phyloP scores from a whole-genome alignment of 192 early-diverging fungal species.

The Coemansia sp. region DNA sequence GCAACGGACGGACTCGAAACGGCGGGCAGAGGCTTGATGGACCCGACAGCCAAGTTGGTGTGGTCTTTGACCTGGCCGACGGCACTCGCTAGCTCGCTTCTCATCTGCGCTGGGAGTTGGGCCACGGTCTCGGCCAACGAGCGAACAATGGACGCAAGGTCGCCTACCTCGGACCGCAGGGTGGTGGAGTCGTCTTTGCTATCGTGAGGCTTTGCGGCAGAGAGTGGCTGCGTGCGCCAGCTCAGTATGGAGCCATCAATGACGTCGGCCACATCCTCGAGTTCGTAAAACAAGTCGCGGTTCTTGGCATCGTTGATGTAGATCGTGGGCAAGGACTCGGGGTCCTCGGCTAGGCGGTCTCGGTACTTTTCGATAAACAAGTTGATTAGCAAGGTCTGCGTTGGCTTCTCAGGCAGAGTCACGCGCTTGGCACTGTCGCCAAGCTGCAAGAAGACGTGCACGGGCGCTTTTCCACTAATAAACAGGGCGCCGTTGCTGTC shows the following conservation, averaged over 20 bases:
- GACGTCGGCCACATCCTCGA: slow-evolving; percentile 64
- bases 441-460: slow-evolving; percentile 60
- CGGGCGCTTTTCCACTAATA: background rate
- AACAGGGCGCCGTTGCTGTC: slow-evolving; percentile 7
- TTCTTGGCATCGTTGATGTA: slow-evolving; percentile 62
- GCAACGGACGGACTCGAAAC: background rate
- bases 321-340: slow-evolving; percentile 61
- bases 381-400: slow-evolving; percentile 60
- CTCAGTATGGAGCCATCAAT: slow-evolving; percentile 54
- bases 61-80: slow-evolving; percentile 11
- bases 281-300: slow-evolving; percentile 60
- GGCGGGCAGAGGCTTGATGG: background rate
- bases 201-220: background rate
- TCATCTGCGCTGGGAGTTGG: slow-evolving; percentile 57
- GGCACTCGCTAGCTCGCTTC: slow-evolving; percentile 32
- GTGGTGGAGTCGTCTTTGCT: background rate
- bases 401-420: slow-evolving; percentile 54
- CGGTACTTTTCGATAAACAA: slow-evolving; percentile 73
- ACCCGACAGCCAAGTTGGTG: background rate
- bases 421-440: slow-evolving; percentile 63
- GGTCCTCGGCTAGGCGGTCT: slow-evolving; percentile 59
- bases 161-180: background rate
- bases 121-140: slow-evolving; percentile 50
- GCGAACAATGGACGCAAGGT: slow-evolving; percentile 16
- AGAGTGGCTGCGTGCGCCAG: slow-evolving; percentile 28